These are phyloP conservation scores for Podospora conica DNA, from an alignment of 495 filamentous ascomycete species.

Conservation along the genomic window DNA sequence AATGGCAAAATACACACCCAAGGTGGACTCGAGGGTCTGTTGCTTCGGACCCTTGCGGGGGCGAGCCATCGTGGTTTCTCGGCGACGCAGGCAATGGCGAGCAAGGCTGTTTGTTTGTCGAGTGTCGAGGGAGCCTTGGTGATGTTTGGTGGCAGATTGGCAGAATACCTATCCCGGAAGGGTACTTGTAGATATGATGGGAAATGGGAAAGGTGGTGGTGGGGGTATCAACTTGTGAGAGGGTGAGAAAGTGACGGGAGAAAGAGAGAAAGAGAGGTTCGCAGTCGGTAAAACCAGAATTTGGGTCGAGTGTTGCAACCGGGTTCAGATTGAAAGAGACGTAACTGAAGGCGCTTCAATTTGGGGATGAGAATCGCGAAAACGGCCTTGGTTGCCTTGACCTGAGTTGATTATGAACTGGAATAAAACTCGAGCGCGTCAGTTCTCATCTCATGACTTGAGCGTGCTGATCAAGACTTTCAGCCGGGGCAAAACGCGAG, in stretches of 20 bases:
- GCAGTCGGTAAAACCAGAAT: not conserved
- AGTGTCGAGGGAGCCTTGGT: not conserved
- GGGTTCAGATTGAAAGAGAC: not conserved
- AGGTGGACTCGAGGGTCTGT: constrained; percentile 6
- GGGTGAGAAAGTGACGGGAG: not conserved
- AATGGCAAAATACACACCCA: not conserved
- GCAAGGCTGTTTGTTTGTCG: not conserved
- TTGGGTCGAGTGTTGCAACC: too few relatives aligned
- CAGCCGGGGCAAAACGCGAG: not conserved
- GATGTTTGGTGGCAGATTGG: not conserved
- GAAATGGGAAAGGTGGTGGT: not conserved
- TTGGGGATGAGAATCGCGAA: not conserved
- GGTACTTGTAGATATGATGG: not conserved
- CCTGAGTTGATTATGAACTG: not conserved
- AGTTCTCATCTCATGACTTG: not conserved
- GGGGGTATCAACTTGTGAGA: not conserved
- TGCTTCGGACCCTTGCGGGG: not conserved
- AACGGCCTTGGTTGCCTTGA: not conserved
- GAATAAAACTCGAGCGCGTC: not conserved
- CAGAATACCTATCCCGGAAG: too few relatives aligned
- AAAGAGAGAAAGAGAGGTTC: not conserved
- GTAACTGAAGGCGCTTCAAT: not conserved
- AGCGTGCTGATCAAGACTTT: not conserved
- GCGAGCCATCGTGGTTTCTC: not conserved
- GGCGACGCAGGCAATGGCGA: not conserved